Conservation (phyloP, 2,329 filamentous ascomycete genomes). For the Aspergillus pseudotamarii region DNA sequence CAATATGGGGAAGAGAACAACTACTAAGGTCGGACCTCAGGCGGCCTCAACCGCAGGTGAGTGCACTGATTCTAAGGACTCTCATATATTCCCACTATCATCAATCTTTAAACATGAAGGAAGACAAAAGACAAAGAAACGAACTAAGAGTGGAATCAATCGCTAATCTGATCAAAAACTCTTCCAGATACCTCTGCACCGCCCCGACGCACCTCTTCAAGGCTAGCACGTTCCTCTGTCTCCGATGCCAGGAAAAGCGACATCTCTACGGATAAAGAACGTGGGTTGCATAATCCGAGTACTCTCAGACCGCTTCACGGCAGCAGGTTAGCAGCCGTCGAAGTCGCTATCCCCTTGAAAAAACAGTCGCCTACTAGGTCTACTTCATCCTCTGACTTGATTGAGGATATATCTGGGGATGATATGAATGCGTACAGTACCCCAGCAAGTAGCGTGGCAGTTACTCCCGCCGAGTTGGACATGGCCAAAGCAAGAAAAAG, state of each 20-base stretch:
- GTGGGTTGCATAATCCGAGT: background rate
- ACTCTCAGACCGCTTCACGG: background rate
- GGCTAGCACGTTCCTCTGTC: constrained; percentile 21
- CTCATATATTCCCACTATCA: background rate
- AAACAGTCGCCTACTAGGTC: constrained; percentile 27
- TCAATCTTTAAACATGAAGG: background rate
- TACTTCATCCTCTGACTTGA: constrained; percentile 44
- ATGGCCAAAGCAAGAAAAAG: constrained; percentile 30
- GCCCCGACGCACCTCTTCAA: constrained; percentile 27
- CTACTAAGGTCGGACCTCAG: constrained; percentile 11
- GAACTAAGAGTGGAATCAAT: background rate
- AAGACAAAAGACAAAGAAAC: background rate
- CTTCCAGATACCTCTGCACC: constrained; percentile 9
- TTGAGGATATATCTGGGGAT: constrained; percentile 43
- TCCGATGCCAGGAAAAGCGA: constrained; percentile 15
- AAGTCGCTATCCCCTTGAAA: constrained; percentile 36
- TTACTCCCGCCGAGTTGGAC: constrained; percentile 55
- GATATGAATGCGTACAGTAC: constrained; percentile 60
- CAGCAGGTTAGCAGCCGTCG: constrained; percentile 15
- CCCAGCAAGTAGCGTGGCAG: constrained; percentile 61
- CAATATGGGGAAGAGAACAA: constrained; percentile 16
- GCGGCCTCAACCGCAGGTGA: constrained; percentile 10
- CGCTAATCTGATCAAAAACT: background rate
- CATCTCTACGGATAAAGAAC: constrained; percentile 10
- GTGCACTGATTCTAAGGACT: background rate